Conservation (phyloP, 148 eudicot genomes). For the Silene latifolia region DNA sequence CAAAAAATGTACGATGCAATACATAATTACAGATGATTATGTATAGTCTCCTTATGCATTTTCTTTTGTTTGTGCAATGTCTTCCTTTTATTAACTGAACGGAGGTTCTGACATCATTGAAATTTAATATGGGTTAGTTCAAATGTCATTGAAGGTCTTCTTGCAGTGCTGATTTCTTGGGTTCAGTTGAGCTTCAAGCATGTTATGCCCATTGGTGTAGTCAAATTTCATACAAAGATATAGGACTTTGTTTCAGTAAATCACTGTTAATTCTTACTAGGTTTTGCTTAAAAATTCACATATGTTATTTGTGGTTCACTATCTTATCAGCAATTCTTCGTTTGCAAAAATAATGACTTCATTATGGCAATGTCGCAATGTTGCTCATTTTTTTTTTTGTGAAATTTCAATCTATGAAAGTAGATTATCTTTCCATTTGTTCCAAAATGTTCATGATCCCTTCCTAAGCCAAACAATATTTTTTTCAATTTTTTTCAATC, state of each 20-base stretch:
- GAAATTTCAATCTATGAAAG: neutral
- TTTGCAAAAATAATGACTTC: neutral
- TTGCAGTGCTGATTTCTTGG: neutral
- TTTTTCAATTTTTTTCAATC: neutral
- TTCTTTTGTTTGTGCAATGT: neutral
- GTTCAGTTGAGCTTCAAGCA: neutral
- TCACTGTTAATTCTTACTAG: neutral
- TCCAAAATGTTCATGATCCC: neutral
- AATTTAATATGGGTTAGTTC: neutral
- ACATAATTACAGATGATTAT: neutral
- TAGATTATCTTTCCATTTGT: neutral
- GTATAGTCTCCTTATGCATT: too few species aligned
- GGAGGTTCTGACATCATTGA: neutral
- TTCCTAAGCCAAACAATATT: neutral
- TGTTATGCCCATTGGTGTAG: neutral
- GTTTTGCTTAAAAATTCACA: constrained; percentile 1
- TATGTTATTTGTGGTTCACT: neutral
- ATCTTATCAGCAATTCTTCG: neutral
- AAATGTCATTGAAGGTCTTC: neutral
- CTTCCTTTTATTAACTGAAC: neutral
- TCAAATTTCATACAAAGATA: neutral
- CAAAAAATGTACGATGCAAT: neutral
- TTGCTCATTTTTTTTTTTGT: neutral
- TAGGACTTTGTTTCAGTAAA: neutral
- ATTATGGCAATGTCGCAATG: neutral